A percentile compares a stretch with the other conserved stretches of the same genome.
These are phyloP conservation scores for Fusarium sambucinum DNA, from an alignment of 2,329 filamentous ascomycete species.

Conservation along the genomic window DNA sequence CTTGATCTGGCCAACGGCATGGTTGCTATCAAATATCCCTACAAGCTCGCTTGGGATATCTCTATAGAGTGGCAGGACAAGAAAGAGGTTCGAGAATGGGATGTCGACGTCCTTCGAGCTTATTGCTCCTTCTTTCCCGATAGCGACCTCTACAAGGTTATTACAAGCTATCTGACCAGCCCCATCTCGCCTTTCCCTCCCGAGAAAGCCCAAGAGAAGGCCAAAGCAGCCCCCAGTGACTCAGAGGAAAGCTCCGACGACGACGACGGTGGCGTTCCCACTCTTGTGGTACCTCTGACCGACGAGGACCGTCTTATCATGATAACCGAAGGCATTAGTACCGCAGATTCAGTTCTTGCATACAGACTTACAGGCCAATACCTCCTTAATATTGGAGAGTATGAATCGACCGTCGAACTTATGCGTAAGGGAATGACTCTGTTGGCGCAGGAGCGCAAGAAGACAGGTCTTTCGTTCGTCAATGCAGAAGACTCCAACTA, in stretches of 20 bases:
- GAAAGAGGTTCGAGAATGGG: conserved; percentile 79
- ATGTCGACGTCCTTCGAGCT: conserved; percentile 80
- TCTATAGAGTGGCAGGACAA: conserved; percentile 89
- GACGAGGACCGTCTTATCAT: conserved; percentile 84
- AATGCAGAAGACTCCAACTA: conserved; percentile 81
- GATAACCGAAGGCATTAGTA: conserved; percentile 79
- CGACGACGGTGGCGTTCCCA: conserved; percentile 67
- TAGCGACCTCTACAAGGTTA: conserved; percentile 82
- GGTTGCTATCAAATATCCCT: conserved; percentile 95
- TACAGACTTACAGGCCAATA: conserved; percentile 87
- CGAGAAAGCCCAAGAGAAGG: conserved; percentile 44
- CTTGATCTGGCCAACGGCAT: conserved; percentile 86
- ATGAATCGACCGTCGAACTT: conserved; percentile 82
- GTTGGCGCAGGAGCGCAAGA: conserved; percentile 69
- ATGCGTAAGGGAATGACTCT: conserved; percentile 79
- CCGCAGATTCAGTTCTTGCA: conserved; percentile 79
- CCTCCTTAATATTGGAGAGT: conserved; percentile 86
- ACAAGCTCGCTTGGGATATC: conserved; percentile 90
- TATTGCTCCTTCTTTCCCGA: conserved; percentile 89
- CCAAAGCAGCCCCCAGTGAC: conserved; percentile 47
- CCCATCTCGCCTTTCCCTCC: conserved; percentile 84
- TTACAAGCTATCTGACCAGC: conserved; percentile 85
- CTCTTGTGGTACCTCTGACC: conserved; percentile 69
- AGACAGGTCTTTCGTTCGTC: conserved; percentile 75
- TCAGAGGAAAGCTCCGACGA: conserved; percentile 70